Percentiles rank a stretch among this genome's conserved stretches.
Conservation (phyloP, 192 early-diverging fungal genomes). For the Coemansia sp. region DNA sequence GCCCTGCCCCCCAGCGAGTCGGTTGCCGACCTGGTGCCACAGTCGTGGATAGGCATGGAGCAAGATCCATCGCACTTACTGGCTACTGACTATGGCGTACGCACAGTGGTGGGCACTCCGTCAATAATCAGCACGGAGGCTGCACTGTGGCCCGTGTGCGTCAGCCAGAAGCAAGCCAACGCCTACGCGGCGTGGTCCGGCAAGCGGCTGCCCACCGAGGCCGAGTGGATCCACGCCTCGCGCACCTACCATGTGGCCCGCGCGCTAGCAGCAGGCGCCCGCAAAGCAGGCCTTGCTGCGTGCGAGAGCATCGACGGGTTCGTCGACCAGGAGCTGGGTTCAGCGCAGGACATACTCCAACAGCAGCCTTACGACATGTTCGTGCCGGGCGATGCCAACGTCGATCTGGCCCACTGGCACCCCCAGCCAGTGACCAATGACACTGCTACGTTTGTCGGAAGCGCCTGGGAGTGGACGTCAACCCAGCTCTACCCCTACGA, state of each 20-base stretch:
- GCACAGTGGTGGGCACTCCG: constrained; percentile 68
- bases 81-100: constrained; percentile 47
- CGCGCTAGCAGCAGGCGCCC: constrained; percentile 13
- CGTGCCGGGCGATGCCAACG: constrained; percentile 54
- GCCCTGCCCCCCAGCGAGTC: neutral
- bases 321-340: constrained; percentile 4
- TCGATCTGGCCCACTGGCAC: constrained; percentile 71
- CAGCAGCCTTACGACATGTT: constrained; percentile 29
- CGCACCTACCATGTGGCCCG: constrained; percentile 22
- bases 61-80: neutral
- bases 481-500: constrained; percentile 62
- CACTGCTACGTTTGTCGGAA: constrained; percentile 44
- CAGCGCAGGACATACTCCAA: constrained; percentile 7
- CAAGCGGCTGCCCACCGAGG: constrained; percentile 74
- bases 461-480: constrained; percentile 82
- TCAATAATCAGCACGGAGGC: constrained; percentile 51
- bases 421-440: constrained; percentile 53
- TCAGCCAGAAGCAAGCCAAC: constrained; percentile 66
- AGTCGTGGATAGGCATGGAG: constrained; percentile 56
- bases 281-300: neutral
- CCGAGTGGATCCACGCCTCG: constrained; percentile 61
- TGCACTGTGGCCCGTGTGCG: constrained; percentile 70
- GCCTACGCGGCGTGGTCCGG: constrained; percentile 64
- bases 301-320: constrained; percentile 9
- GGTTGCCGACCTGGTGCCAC: constrained; percentile 44